Percentiles rank a stretch among this genome's conserved stretches.
Conservation (phyloP, 495 filamentous ascomycete genomes). For the Lasiosphaeria miniovina region DNA sequence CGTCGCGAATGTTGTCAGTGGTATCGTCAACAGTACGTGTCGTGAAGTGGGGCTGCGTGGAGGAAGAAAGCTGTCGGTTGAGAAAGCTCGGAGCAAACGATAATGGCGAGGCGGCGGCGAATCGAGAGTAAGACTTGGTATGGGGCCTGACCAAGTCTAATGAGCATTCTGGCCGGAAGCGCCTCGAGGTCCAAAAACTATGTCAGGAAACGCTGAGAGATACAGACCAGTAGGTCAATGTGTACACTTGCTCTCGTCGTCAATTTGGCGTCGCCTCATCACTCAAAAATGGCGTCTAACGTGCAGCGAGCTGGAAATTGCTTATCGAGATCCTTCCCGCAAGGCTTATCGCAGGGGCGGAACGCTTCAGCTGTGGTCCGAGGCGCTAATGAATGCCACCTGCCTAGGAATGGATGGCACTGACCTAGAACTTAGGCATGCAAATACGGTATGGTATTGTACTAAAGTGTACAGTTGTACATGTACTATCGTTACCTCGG, state of each 20-base stretch:
- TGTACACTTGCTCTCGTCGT: background rate
- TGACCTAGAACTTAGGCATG: no score
- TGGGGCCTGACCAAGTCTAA: no score
- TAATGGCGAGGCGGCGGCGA: background rate
- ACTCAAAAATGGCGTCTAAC: slow-evolving; percentile 20
- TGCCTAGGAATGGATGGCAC: background rate
- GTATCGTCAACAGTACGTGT: background rate
- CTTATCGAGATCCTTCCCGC: slow-evolving; percentile 26
- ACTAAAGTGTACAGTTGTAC: no score
- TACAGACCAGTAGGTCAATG: background rate
- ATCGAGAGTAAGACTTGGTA: background rate
- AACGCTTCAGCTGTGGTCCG: slow-evolving; percentile 18
- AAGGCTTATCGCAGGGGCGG: slow-evolving; percentile 29
- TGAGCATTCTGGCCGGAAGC: no score
- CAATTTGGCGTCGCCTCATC: slow-evolving; percentile 11
- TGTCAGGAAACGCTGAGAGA: background rate
- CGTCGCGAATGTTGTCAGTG: no score
- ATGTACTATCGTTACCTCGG: no score
- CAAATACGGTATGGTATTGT: no score
- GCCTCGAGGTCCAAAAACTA: no score
- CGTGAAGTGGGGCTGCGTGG: background rate
- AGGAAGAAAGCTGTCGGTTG: background rate
- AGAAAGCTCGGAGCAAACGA: background rate
- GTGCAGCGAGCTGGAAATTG: slow-evolving; percentile 29
- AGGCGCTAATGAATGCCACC: slow-evolving; percentile 15